Evolutionary conservation across 1,139 yeast species (phyloP).

Genomic region (Blastobotrys malaysiensis): DNA sequence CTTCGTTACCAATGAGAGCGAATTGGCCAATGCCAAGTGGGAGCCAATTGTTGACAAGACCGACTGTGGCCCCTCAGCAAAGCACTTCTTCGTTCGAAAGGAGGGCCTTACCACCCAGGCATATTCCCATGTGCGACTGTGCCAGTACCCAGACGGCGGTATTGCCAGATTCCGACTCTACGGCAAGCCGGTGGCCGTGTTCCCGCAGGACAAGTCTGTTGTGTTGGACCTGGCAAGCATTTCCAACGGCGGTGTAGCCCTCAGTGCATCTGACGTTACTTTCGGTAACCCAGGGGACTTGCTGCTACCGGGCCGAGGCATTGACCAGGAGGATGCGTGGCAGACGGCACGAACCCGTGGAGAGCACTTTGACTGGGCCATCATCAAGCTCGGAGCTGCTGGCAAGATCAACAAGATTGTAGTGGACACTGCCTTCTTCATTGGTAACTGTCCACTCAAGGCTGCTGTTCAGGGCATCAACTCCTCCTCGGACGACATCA

Average conservation of each 20-base stretch:
- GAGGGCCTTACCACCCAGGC: conserved; percentile 47
- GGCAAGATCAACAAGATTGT: conserved; percentile 49
- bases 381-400: conserved; percentile 66
- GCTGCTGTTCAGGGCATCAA: conserved; percentile 49
- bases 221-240: conserved; percentile 75
- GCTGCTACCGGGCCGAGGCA: conserved; percentile 86
- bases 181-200: conserved; percentile 69
- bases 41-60: conserved; percentile 56
- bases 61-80: conserved; percentile 85
- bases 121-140: conserved; percentile 74
- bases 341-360: conserved; percentile 86
- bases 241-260: conserved; percentile 82
- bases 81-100: conserved; percentile 65
- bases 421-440: conserved; percentile 85
- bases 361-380: conserved; percentile 89
- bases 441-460: conserved; percentile 89
- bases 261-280: conserved; percentile 80
- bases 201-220: conserved; percentile 43
- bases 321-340: conserved; percentile 98
- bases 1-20: conserved; percentile 33
- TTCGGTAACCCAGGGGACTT: conserved; percentile 87
- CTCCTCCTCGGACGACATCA: conserved; percentile 30
- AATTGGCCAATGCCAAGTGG: conserved; percentile 47
- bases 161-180: conserved; percentile 88
- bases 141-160: conserved; percentile 95